Percentiles rank a stretch among this genome's conserved stretches.
Conservation (phyloP, 306 rosid species). For the Senna siamea region DNA sequence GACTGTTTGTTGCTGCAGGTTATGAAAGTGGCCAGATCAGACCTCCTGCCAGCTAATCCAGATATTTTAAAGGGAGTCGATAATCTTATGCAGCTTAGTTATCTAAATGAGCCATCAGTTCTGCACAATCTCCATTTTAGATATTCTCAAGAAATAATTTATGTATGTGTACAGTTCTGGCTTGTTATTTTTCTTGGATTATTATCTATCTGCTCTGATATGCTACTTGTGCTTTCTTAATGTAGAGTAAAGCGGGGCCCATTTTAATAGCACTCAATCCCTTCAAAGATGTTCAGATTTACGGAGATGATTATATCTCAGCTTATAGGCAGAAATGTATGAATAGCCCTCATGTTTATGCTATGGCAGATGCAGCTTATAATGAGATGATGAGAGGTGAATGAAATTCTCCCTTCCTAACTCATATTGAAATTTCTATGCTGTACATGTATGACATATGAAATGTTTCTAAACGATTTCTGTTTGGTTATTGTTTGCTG, state of each 20-base stretch:
- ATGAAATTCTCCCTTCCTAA: slow-evolving; percentile 21
- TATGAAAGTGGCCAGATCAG: slow-evolving; percentile 61
- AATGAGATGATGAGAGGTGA: slow-evolving; percentile 78
- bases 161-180: slow-evolving; percentile 64
- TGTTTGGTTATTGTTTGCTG: slow-evolving; percentile 44
- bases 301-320: slow-evolving; percentile 60
- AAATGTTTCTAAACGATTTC: slow-evolving; percentile 42
- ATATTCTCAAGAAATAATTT: slow-evolving; percentile 74
- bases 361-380: slow-evolving; percentile 67
- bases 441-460: slow-evolving; percentile 34
- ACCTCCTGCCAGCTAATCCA: slow-evolving; percentile 90
- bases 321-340: slow-evolving; percentile 58
- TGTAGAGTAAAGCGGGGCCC: slow-evolving; percentile 96
- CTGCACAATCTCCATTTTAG: slow-evolving; percentile 71
- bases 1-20: slow-evolving; percentile 59
- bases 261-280: slow-evolving; percentile 85
- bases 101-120: slow-evolving; percentile 88
- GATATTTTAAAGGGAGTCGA: slow-evolving; percentile 72
- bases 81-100: slow-evolving; percentile 83
- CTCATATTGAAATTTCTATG: slow-evolving; percentile 14
- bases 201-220: slow-evolving; percentile 38
- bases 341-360: slow-evolving; percentile 74
- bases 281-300: slow-evolving; percentile 62
- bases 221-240: slow-evolving; percentile 39
- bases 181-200: slow-evolving; percentile 27